Evolutionary conservation across 768 basidiomycete genomes (phyloP).

Genomic region (Termitomyces sp.): DNA sequence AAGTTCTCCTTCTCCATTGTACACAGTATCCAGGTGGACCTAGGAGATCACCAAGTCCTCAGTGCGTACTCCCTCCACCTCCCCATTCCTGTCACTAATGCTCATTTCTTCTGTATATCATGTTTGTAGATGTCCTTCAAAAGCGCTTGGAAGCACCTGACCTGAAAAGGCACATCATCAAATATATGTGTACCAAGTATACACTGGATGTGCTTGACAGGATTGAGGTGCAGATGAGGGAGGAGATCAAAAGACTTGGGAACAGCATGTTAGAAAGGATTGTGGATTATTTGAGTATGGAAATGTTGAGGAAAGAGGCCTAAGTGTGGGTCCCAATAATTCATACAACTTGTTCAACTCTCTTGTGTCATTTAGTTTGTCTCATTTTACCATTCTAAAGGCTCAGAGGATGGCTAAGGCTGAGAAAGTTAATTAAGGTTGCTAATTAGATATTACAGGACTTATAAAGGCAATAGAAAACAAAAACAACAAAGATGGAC

Average conservation of each 20-base stretch:
- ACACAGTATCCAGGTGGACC: constrained; percentile 83
- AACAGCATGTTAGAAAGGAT: background rate
- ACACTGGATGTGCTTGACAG: constrained; percentile 62
- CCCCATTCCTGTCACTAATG: background rate
- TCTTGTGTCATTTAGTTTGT: no score
- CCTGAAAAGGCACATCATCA: constrained; percentile 76
- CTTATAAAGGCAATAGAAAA: no score
- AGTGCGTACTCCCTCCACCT: constrained; percentile 48
- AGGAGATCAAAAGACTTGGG: background rate
- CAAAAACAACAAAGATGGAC: no score
- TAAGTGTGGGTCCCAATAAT: no score
- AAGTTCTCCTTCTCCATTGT: constrained; percentile 97
- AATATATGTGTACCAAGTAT: constrained; percentile 75
- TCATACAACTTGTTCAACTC: no score
- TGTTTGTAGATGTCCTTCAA: constrained; percentile 73
- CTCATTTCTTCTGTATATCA: background rate
- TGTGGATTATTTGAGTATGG: background rate
- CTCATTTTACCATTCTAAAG: no score
- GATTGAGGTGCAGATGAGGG: background rate
- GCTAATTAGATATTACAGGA: no score
- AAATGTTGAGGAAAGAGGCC: no score
- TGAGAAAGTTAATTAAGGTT: no score
- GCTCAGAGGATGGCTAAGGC: no score
- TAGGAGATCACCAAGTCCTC: constrained; percentile 73
- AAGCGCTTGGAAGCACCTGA: constrained; percentile 82